Conservation (phyloP, 768 basidiomycete species). For the Russula sp. region DNA sequence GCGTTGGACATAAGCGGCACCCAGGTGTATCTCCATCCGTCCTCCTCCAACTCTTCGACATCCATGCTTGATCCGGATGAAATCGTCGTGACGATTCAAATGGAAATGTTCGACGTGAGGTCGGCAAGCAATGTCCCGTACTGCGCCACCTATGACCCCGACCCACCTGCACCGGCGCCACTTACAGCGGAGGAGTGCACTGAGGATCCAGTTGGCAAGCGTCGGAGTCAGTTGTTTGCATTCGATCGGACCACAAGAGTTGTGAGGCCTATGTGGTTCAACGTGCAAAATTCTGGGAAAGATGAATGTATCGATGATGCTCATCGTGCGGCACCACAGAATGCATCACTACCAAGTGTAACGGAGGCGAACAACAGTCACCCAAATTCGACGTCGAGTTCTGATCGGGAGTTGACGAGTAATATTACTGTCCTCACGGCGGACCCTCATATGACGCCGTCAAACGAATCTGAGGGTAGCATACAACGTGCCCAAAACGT, state of each 20-base stretch:
- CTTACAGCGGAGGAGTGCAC: slow-evolving; percentile 50
- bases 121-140: slow-evolving; percentile 41
- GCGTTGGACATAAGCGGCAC: slow-evolving; percentile 36
- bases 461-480: slow-evolving; percentile 27
- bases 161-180: slow-evolving; percentile 47
- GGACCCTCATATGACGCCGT: not conserved
- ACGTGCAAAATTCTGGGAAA: slow-evolving; percentile 31
- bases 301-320: slow-evolving; percentile 28
- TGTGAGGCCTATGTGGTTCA: slow-evolving; percentile 54
- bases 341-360: slow-evolving; percentile 18
- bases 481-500: slow-evolving; percentile 42
- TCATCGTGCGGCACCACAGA: slow-evolving; percentile 21
- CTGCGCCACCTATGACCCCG: slow-evolving; percentile 62
- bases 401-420: not conserved
- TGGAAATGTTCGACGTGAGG: slow-evolving; percentile 44
- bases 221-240: slow-evolving; percentile 57
- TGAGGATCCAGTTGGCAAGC: slow-evolving; percentile 28
- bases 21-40: slow-evolving; percentile 34
- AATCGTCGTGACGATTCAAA: slow-evolving; percentile 44
- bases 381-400: not conserved
- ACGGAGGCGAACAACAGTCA: slow-evolving; percentile 8
- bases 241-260: slow-evolving; percentile 49
- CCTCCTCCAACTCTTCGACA: slow-evolving; percentile 16
- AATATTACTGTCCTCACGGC: slow-evolving; percentile 2
- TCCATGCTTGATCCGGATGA: slow-evolving; percentile 26